Conservation (phyloP, 2,329 filamentous ascomycete genomes). For the Cyanodermella asteris region DNA sequence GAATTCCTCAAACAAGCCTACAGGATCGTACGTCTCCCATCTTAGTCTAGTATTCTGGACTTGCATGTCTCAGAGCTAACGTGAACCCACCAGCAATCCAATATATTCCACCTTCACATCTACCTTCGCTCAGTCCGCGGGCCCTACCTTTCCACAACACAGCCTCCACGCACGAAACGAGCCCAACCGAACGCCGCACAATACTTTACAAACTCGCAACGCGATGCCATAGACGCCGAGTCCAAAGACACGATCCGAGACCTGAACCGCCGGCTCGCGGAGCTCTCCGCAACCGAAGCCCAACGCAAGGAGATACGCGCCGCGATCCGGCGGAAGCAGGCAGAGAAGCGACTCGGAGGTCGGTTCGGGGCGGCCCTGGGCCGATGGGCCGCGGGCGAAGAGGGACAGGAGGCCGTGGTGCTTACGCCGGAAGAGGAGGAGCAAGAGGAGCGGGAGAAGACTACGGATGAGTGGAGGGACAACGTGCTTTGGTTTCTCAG, state of each 20-base stretch:
- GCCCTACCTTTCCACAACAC: conserved; percentile 68
- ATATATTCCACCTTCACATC: conserved; percentile 57
- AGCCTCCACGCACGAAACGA: conserved; percentile 12
- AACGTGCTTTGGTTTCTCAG: conserved; percentile 67
- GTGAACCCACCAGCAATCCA: conserved; percentile 42
- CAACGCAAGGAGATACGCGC: conserved; percentile 56
- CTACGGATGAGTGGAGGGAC: conserved; percentile 50
- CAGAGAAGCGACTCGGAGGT: conserved; percentile 37
- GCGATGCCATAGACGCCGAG: conserved; percentile 69
- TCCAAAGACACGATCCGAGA: conserved; percentile 70
- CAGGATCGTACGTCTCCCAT: conserved; percentile 38
- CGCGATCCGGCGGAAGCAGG: conserved; percentile 49
- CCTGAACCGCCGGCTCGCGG: conserved; percentile 59
- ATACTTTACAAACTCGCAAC: conserved; percentile 57
- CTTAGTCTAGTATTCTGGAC: conserved; percentile 1
- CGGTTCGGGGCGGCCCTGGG: conserved; percentile 33
- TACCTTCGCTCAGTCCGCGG: conserved; percentile 71
- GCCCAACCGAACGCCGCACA: conserved; percentile 18
- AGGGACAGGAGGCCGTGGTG: conserved; percentile 13
- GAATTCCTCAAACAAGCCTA: conserved; percentile 88
- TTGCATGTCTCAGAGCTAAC: too few relatives aligned
- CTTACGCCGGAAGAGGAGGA: conserved; percentile 41
- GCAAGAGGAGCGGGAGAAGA: conserved; percentile 49
- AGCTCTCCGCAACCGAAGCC: conserved; percentile 61
- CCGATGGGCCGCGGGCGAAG: conserved; percentile 39